Conservation (phyloP, 148 eudicot genomes). For the Agrostemma githago region DNA sequence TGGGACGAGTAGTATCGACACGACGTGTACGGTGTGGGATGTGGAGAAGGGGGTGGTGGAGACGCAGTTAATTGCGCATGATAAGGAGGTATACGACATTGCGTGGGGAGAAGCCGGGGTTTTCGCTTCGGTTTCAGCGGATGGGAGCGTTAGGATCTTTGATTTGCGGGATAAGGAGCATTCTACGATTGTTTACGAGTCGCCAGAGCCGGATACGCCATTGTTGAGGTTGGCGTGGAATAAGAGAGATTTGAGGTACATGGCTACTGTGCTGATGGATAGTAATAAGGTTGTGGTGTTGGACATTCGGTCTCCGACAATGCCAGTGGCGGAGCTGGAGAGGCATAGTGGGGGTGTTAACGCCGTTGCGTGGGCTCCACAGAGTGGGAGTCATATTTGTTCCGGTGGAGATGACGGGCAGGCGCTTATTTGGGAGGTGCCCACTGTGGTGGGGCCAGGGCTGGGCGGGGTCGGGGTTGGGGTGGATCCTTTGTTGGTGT, state of each 20-base stretch:
- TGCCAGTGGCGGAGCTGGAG: conserved; percentile 93
- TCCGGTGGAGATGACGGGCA: conserved; percentile 83
- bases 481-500: conserved; percentile 74
- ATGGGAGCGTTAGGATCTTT: conserved; percentile 86
- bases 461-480: conserved; percentile 25
- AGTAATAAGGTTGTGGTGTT: conserved; percentile 78
- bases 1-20: conserved; percentile 81
- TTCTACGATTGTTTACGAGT: conserved; percentile 88
- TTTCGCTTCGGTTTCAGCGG: conserved; percentile 88
- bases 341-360: conserved; percentile 78
- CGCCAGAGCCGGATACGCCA: conserved; percentile 88
- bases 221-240: conserved; percentile 88
- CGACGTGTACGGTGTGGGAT: conserved; percentile 97
- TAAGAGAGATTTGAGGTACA: conserved; percentile 83
- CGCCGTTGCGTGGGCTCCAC: conserved; percentile 92
- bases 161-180: conserved; percentile 94
- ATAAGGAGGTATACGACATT: conserved; percentile 93
- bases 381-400: conserved; percentile 72
- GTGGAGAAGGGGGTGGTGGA: conserved; percentile 73
- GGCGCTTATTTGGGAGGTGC: conserved; percentile 90
- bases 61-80: conserved; percentile 91
- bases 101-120: conserved; percentile 98
- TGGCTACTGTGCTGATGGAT: conserved; percentile 93
- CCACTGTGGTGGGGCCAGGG: conserved; percentile 38
- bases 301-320: conserved; percentile 77